Base-by-base conservation (phyloP, 371 early-diverging fungal species). In the Mortierella sp. region DNA sequence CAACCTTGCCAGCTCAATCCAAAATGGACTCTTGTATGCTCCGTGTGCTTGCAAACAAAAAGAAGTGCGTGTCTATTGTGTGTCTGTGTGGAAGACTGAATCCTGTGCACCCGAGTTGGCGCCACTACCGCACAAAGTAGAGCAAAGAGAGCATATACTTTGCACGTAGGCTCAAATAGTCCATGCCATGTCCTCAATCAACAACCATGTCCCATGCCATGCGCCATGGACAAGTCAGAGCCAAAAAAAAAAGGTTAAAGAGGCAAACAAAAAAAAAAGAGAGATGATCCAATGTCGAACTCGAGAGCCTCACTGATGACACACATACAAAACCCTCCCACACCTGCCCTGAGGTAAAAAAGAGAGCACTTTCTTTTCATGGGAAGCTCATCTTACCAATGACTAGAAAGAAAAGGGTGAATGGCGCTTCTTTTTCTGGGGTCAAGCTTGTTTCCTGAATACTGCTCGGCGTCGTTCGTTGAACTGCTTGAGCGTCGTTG, bases 121-220 rank as follows among this genome's bases (percentile, higher is more conserved):
- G 43, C 43, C 43, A 43, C 43, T 8, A 46, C 11, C 48, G 13
- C 13, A 46, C 43, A 37, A 21, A 64, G 37, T 9, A 64, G 16
- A 34, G 34, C 61, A 64, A 37, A 64, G 19, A 14, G 3, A 26
- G 16, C 28, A 26, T 21, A 64, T 1, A 37, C 37, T 34, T 8
- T 24, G 43, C 43, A 40, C 43, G 6, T 40, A 40, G 37, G 37
- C 40, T 40, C 64, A 24, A 37, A 64, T 64, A 31, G 37, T 16
- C 64, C 64, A 64, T 64, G 64, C 64, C 64, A 64, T 64, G 64
- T 64, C 64, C 59, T 31, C 59, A 16, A 31, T 14, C 16, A 28
- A 31, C 31, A 16, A 26, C 37, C 64, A 37, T 64, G 64, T n/a
- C 31, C 37, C 64, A 64, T 59, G 59, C 5, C 37, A 37, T 64